These are phyloP conservation scores for Bruguiera sexangula DNA, from an alignment of 345 rosid species.

Conservation along the genomic window DNA sequence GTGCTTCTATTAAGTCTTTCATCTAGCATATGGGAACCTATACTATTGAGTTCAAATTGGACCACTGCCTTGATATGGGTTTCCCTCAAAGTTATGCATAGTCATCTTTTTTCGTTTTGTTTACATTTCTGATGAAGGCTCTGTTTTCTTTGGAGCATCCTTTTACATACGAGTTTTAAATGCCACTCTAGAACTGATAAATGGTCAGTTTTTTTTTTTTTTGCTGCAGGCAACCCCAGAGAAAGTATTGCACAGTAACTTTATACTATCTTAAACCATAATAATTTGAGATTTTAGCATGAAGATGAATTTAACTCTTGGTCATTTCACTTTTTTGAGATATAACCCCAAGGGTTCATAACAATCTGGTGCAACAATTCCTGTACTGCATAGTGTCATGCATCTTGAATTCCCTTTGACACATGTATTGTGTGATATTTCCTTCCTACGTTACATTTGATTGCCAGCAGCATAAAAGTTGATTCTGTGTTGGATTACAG, in stretches of 20 bases:
- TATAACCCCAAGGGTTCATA: too few species aligned
- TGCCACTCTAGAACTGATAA: too few species aligned
- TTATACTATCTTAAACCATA: background rate
- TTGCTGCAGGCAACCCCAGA: background rate
- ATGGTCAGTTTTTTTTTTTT: background rate
- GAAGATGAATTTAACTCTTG: background rate
- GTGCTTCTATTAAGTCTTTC: background rate
- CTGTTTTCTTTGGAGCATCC: background rate
- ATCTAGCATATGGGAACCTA: background rate
- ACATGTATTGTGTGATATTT: background rate
- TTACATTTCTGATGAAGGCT: background rate
- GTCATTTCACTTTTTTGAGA: background rate
- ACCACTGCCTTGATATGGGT: background rate
- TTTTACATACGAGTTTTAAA: background rate
- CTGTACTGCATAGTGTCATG: too few species aligned
- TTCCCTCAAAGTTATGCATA: background rate
- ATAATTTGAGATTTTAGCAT: background rate
- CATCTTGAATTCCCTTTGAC: background rate
- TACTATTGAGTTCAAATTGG: background rate
- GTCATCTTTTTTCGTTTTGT: background rate
- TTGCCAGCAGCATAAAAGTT: slow-evolving; percentile 4
- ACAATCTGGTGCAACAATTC: too few species aligned
- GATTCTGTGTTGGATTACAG: slow-evolving; percentile 34
- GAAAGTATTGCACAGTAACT: background rate
- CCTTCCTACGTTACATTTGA: background rate